A percentile compares a stretch with the other conserved stretches of the same genome.
Evolutionary conservation across 148 eudicot species (phyloP).

Genomic region (Silene uniflora): DNA sequence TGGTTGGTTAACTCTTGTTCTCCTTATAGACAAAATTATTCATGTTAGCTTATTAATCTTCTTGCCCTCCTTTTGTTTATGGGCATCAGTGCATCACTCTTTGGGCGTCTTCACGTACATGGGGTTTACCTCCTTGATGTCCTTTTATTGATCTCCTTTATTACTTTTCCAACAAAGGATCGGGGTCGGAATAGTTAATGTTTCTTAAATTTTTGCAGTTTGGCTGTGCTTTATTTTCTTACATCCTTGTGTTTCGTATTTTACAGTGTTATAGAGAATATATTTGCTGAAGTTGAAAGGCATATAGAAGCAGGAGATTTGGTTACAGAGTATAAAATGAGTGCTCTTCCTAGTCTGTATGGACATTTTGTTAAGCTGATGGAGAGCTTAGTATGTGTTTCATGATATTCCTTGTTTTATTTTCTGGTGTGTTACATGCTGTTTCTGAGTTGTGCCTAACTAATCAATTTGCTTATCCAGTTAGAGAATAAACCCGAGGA

Average conservation of each 20-base stretch:
- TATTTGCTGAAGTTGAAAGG: slow-evolving; percentile 67
- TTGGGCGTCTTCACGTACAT: too few relatives aligned
- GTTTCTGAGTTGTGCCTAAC: not conserved
- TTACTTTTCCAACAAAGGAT: not conserved
- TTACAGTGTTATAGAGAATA: slow-evolving; percentile 64
- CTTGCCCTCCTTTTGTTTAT: not conserved
- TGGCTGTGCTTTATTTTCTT: not conserved
- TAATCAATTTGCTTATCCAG: slow-evolving; percentile 31
- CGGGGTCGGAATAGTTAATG: not conserved
- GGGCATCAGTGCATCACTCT: not conserved
- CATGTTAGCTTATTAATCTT: not conserved
- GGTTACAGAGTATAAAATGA: slow-evolving; percentile 61
- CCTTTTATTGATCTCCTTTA: not conserved
- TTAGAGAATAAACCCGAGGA: slow-evolving; percentile 68
- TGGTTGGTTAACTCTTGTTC: not conserved
- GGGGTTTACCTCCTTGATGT: not conserved
- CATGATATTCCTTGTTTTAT: not conserved
- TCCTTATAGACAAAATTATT: not conserved
- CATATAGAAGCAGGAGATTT: slow-evolving; percentile 53
- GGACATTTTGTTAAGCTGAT: slow-evolving; percentile 81
- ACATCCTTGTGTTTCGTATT: slow-evolving; percentile 16
- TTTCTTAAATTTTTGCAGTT: not conserved
- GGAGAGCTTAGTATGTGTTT: slow-evolving; percentile 62
- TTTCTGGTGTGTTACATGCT: slow-evolving; percentile 7
- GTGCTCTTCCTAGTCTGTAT: slow-evolving; percentile 85